Evolutionary conservation across 768 basidiomycete species (phyloP), one percentile per base, ranked within the genome.

Genomic region (Leucocoprinus birnbaumii): DNA sequence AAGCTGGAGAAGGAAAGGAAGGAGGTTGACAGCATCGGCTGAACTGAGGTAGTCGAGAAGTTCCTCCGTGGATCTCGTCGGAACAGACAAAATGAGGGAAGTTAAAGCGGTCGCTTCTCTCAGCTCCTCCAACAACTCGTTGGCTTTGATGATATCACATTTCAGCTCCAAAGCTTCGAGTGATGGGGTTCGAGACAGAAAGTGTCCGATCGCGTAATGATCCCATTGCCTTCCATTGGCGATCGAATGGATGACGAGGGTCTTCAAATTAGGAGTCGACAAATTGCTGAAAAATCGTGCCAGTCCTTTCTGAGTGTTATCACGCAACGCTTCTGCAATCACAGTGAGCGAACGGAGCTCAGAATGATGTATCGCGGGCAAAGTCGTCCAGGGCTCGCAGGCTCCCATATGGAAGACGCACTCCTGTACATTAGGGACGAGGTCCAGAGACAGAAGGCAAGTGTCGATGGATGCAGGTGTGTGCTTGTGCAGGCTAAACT

Each of bases 341-440:
- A 58, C 31, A 3, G 46, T 53, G 7, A 58, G 25, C 10, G 43
- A 47, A 16, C 40, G 51, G 6, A 58, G 40, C 24, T 48, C 37
- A 9, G 40, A 38, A 31, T 52, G 57, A 13, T 53, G 46, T 19
- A 58, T 35, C 8, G 44, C 38, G 13, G 45, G 47, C 19, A 58
- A 22, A 3, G 34, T 48, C 13, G 44, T 53, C 57, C 57, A 58
- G 21, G 57, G 57, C 21, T 58, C 57, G 31, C 50, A 35, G 5
- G 50, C 25, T 27, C 57, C 57, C 19, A 51, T 43, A 19, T 58
- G 57, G n/a, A 58, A 43, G 16, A 58, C 16, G 41, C 57, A 58
- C 31, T 58, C 57, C 43, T 53, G 50, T 14, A 58, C 47, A 26
- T 53, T 53, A 7, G 57, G 57, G 1, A 53, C 19, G 9, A 52